Base-by-base conservation (phyloP, 345 rosid species). In the Cardiospermum halicacabum region DNA sequence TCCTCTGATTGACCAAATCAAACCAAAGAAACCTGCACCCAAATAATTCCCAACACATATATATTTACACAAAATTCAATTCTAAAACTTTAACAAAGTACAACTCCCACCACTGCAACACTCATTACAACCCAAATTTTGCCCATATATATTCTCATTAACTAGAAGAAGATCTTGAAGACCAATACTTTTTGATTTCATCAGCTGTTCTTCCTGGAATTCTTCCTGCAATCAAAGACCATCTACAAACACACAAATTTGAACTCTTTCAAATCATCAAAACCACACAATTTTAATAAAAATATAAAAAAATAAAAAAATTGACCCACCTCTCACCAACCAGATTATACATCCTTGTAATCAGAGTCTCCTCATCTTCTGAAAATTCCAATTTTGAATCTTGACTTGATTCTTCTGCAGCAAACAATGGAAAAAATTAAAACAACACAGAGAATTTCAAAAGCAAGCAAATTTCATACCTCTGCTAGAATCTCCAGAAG, bases 101-200 rank as follows among this genome's bases (percentile, higher is more conserved):
- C n/a, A n/a, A n/a, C n/a, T n/a, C n/a, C n/a, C 37, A 50, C 51
- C 62, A 53, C 54, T n/a, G 15, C 26, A 21, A 56, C 60, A 69
- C n/a, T n/a, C n/a, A n/a, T n/a, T n/a, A 53, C 51, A 8, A 50
- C 31, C 31, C 61, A 55, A 69, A 62, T 62, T 54, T 47, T 69
- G 55, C 42, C 45, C 63, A 26, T 3, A 7, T 11, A 47, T 47
- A n/a, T 9, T 43, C 53, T 72, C 67, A 69, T 58, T 67, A 50
- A 27, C 62, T 73, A 26, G 67, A 56, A 21, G 83, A 78, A 43
- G 56, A 76, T 70, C 80, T 80, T 50, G 83, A 72, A 60, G 81
- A 80, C 88, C 85, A 83, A 62, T 76, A 78, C 69, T 78, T 80
- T 72, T 83, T 76, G 67, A 83, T 77, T 67, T 83, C 85, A 71